A percentile compares a stretch with the other conserved stretches of the same genome.
These are phyloP conservation scores for Jacaranda mimosifolia DNA, from an alignment of 257 asterid species.

Conservation along the genomic window DNA sequence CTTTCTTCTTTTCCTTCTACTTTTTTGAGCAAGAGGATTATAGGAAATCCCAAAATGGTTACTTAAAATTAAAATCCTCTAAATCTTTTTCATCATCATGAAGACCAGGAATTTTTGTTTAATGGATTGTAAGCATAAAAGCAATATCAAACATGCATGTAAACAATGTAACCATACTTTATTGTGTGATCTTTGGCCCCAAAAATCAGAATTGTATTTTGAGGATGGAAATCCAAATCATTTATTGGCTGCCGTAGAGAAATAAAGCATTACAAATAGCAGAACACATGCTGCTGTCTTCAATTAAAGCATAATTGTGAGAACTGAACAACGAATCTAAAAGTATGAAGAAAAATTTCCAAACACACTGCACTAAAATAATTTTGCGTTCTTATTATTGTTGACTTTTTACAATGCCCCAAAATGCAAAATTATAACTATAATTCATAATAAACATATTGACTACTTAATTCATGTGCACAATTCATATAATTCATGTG, in stretches of 20 bases:
- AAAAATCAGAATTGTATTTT: conserved; percentile 72
- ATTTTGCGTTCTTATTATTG: too few relatives aligned
- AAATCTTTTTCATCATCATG: conserved; percentile 4
- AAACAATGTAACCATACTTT: conserved; percentile 64
- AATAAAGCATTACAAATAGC: conserved; percentile 39
- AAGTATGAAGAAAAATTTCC: conserved; percentile 11
- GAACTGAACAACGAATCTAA: conserved; percentile 8
- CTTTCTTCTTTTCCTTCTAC: neutral
- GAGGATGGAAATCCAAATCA: conserved; percentile 96
- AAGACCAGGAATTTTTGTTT: conserved; percentile 26
- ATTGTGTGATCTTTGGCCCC: conserved; percentile 94
- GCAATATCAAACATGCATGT: conserved; percentile 38
- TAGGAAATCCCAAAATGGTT: conserved; percentile 25
- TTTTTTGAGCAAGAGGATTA: conserved; percentile 7
- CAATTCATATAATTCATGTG: too few relatives aligned
- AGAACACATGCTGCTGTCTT: conserved; percentile 16
- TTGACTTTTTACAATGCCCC: too few relatives aligned
- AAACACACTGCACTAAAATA: conserved; percentile 11
- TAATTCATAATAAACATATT: too few relatives aligned
- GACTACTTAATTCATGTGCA: too few relatives aligned
- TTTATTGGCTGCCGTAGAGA: conserved; percentile 77
- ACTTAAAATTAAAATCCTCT: conserved; percentile 14
- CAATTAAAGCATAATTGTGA: conserved; percentile 22
- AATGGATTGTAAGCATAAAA: conserved; percentile 18
- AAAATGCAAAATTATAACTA: too few relatives aligned